Evolutionary conservation across 1,284 basidiomycete species (phyloP), one percentile per base, ranked within the genome.

Genomic region (Mycocalia duriaeana): DNA sequence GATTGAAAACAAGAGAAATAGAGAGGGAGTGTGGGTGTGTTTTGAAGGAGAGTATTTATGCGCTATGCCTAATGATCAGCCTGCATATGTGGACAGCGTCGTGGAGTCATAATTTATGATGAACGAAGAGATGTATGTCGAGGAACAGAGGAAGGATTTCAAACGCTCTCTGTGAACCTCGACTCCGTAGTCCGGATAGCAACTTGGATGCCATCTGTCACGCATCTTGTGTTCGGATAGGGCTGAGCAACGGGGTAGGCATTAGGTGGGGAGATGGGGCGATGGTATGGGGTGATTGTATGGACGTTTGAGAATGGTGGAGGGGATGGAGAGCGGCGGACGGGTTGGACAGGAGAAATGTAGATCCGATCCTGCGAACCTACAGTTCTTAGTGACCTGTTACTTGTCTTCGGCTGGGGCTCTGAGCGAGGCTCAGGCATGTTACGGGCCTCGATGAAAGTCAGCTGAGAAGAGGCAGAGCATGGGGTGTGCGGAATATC

Each of bases 141-240:
- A 25, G 25, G 18, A 18, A 11, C 19, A 16, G 24, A n/a, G 45
- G 24, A 44, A 6, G 13, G 18, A 25, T 25, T 11, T 43, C 25
- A 43, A 31, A 43, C 42, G 25, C 25, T 26, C n/a, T 19, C 25
- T 6, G 42, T 53, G 50, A 24, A 46, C 46, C 43, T 19, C 3
- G 54, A 56, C 28, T 53, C 54, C 23, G 56, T 53, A 37, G 51
- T 54, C 36, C 58, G 51, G 28, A 60, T 47, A 11, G 53, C 55
- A 14, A 59, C 55, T 7, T 50, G 13, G 24, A 59, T 50, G 28
- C 52, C 53, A 47, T 44, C 34, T 40, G 44, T 23, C 7, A 25
- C 20, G n/a, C n/a, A 4, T 14, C 23, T 3, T 23, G 39, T 18
- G 18, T 22, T 25, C 23, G 31, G 50, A 46, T 44, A 46, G 23